Evolutionary conservation across 169 alveolate species (phyloP).

Genomic region (Plasmodium yoelii): DNA sequence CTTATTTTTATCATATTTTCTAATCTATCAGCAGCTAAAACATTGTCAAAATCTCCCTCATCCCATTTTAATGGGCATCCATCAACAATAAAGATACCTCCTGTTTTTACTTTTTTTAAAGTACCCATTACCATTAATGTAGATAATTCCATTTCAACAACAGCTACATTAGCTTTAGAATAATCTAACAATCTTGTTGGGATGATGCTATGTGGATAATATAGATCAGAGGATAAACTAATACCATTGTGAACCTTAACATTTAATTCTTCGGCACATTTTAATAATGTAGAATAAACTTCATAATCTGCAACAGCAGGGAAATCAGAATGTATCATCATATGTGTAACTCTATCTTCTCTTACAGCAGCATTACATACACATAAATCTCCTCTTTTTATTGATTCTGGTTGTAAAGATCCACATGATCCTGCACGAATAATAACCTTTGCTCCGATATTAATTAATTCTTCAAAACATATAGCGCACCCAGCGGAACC

Average conservation of each 20-base stretch:
- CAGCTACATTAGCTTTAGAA: constrained; percentile 75
- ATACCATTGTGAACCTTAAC: constrained; percentile 53
- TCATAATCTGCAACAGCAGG: constrained; percentile 79
- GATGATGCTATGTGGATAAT: constrained; percentile 56
- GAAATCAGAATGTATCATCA: constrained; percentile 48
- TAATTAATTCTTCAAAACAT: constrained; percentile 75
- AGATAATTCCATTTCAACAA: constrained; percentile 76
- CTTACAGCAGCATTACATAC: constrained; percentile 76
- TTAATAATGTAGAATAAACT: constrained; percentile 39
- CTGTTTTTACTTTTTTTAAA: constrained; percentile 61
- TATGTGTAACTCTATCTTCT: constrained; percentile 78
- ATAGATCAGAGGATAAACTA: constrained; percentile 65
- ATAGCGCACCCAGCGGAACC: constrained; percentile 78
- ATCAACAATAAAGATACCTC: constrained; percentile 75
- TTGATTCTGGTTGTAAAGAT: constrained; percentile 65
- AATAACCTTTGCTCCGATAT: constrained; percentile 74
- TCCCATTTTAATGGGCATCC: constrained; percentile 79
- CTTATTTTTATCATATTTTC: constrained; percentile 55
- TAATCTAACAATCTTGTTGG: constrained; percentile 47
- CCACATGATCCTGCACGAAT: constrained; percentile 79
- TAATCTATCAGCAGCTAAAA: constrained; percentile 24
- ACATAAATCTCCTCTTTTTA: constrained; percentile 76
- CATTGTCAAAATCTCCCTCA: constrained; percentile 72
- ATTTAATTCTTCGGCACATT: constrained; percentile 62
- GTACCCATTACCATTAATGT: constrained; percentile 70